Evolutionary conservation across 2,329 filamentous ascomycete species (phyloP).

Genomic region (Lecanosticta acicola): DNA sequence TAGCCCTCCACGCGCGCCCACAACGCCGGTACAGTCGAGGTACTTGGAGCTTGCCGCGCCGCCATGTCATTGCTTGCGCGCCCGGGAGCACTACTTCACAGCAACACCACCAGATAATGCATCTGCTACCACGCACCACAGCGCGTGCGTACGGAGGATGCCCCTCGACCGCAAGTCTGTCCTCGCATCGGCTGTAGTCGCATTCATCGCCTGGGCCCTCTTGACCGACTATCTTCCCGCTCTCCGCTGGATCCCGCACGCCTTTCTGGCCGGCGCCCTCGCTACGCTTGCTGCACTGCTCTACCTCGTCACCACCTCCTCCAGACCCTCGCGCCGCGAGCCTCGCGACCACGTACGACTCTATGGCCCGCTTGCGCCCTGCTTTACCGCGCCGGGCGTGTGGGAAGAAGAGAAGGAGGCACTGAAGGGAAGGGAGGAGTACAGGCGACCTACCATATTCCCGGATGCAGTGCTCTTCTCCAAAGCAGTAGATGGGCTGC

Average conservation of each 20-base stretch:
- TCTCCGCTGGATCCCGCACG: slow-evolving; percentile 78
- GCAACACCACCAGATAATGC: not conserved
- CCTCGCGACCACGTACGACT: slow-evolving; percentile 12
- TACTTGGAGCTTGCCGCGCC: no score
- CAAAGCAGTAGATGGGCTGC: slow-evolving; percentile 69
- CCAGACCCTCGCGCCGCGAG: slow-evolving; percentile 44
- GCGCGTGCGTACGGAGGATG: slow-evolving; percentile 39
- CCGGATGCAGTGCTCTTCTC: slow-evolving; percentile 72
- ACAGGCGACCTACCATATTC: slow-evolving; percentile 65
- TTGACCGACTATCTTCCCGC: slow-evolving; percentile 75
- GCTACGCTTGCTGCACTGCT: slow-evolving; percentile 50
- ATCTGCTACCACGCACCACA: not conserved
- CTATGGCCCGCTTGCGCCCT: slow-evolving; percentile 17
- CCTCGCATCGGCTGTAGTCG: slow-evolving; percentile 60
- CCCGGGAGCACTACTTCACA: no score
- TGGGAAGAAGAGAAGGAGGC: slow-evolving; percentile 69
- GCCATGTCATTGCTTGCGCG: no score
- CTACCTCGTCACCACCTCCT: slow-evolving; percentile 58
- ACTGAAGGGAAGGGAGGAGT: slow-evolving; percentile 60
- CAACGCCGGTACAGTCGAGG: no score
- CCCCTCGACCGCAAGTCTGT: slow-evolving; percentile 69
- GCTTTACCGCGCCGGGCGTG: slow-evolving; percentile 34
- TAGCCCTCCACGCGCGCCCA: no score
- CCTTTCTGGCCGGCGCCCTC: slow-evolving; percentile 66
- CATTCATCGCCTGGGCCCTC: slow-evolving; percentile 83